phyloP scores from a whole-genome alignment of 768 basidiomycete genomes.

The Lentinula aciculospora region DNA sequence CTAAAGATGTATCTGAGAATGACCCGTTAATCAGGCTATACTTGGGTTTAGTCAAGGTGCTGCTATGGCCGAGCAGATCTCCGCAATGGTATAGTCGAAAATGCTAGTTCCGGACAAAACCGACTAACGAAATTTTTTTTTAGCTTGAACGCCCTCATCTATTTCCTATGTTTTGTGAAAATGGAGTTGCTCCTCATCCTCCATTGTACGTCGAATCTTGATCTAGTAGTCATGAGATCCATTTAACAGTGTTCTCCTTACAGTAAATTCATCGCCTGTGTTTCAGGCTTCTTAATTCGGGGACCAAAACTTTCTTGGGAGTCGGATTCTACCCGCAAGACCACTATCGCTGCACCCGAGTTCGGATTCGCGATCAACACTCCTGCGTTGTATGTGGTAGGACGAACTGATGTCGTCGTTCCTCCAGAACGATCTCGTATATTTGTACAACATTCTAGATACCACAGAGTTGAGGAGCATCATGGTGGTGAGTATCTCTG shows the following conservation, averaged over 20 bases:
- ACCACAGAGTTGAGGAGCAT: constrained; percentile 1
- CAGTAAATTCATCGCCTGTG: constrained; percentile 1
- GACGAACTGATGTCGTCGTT: constrained; percentile 1
- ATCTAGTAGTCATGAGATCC: neutral
- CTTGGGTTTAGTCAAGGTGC: constrained; percentile 6
- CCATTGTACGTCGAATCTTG: neutral
- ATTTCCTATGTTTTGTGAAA: constrained; percentile 5
- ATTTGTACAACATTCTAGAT: neutral
- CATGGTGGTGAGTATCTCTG: neutral
- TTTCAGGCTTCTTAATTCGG: constrained; percentile 7
- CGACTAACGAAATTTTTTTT: neutral
- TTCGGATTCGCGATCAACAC: neutral
- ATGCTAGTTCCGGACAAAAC: neutral
- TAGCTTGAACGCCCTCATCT: constrained; percentile 4
- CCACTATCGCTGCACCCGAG: neutral
- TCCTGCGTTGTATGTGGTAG: neutral
- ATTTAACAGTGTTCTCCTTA: neutral
- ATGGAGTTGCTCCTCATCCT: constrained; percentile 4
- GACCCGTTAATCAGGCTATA: neutral
- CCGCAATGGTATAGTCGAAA: constrained; percentile 1
- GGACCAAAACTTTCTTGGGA: constrained; percentile 5
- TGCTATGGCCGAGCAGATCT: constrained; percentile 5
- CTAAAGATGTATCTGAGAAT: neutral
- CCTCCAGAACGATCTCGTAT: neutral
- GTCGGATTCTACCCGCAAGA: neutral